These are phyloP conservation scores for Acacia concinna DNA, from an alignment of 331 rosid species.

Conservation along the genomic window DNA sequence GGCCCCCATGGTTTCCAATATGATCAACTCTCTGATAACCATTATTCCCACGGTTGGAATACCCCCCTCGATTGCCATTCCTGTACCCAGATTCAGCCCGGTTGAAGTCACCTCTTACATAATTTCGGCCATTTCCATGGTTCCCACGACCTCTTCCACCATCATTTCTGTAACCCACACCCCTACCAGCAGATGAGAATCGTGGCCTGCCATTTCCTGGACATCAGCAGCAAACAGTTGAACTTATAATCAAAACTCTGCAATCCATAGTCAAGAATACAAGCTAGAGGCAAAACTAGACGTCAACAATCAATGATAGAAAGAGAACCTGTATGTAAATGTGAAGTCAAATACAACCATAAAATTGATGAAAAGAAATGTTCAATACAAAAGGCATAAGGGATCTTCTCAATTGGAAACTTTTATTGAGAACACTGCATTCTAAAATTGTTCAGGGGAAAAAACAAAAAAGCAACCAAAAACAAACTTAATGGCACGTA, in stretches of 20 bases:
- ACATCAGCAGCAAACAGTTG: conserved; percentile 14
- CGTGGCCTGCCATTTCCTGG: conserved; percentile 67
- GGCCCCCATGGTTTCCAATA: conserved; percentile 44
- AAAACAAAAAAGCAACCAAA: background rate
- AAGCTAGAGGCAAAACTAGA: background rate
- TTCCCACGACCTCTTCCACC: conserved; percentile 75
- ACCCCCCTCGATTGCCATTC: conserved; percentile 59
- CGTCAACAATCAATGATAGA: background rate
- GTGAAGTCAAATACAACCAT: background rate
- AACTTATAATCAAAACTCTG: background rate
- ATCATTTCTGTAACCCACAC: conserved; percentile 53
- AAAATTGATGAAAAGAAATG: background rate
- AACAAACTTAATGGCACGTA: no score
- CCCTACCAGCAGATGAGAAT: conserved; percentile 52
- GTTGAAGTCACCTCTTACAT: conserved; percentile 57
- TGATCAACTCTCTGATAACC: conserved; percentile 66
- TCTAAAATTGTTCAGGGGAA: background rate
- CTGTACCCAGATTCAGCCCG: conserved; percentile 64
- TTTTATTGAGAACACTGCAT: background rate
- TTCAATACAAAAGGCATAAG: background rate
- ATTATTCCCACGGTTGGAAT: conserved; percentile 59
- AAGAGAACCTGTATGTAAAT: background rate
- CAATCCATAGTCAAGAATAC: background rate
- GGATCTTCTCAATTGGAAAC: background rate
- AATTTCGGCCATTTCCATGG: conserved; percentile 61